Evolutionary conservation across 495 filamentous ascomycete genomes (phyloP), one percentile per base, ranked within the genome.

Genomic region (Penicillium lividum): DNA sequence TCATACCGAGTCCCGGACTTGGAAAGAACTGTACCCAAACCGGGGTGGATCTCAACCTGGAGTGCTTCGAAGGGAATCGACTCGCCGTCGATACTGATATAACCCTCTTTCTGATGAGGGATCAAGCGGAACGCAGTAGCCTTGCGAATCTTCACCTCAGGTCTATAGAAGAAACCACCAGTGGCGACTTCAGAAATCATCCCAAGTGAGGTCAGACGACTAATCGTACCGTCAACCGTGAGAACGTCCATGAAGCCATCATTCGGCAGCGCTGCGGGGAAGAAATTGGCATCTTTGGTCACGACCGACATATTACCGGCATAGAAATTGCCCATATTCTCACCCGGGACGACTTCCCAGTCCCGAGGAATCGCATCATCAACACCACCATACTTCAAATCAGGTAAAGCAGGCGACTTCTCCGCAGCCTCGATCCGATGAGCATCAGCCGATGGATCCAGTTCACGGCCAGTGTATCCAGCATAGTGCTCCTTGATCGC

Each of bases 31-130:
- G 89, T 91, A n/a, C 90, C 94, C 27, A 98, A 75, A 0, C 92
- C 90, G 47, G 81, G 80, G 74, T 96, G 91, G 13, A 97, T 76
- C 75, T 98, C 94, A 8, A 85, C 91, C 74, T 98, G 94, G 70
- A 96, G 93, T 0, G 90, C 87, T 56, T 87, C 86, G 64, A 93
- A 97, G 1, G 91, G 89, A 10, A 95, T 76, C 25, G 84, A 77
- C 72, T 98, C 94, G 28, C 94, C 94, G 63, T 98, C 94, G 64
- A 98, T 91, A 67, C 91, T 93, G 71, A 98, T 93, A 72, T 91
- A 94, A 5, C 94, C 92, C 48, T 76, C 80, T 58, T 76, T 85
- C 30, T 75, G 67, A 22, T 85, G 87, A 0, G 94, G 94, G 0
- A 88, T 84, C 59, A 98, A 85, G 34, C 94, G 83, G 68, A 92